A percentile compares a stretch with the other conserved stretches of the same genome.
phyloP scores from a whole-genome alignment of 2,329 filamentous ascomycete genomes.

The Colletotrichum sp. region DNA sequence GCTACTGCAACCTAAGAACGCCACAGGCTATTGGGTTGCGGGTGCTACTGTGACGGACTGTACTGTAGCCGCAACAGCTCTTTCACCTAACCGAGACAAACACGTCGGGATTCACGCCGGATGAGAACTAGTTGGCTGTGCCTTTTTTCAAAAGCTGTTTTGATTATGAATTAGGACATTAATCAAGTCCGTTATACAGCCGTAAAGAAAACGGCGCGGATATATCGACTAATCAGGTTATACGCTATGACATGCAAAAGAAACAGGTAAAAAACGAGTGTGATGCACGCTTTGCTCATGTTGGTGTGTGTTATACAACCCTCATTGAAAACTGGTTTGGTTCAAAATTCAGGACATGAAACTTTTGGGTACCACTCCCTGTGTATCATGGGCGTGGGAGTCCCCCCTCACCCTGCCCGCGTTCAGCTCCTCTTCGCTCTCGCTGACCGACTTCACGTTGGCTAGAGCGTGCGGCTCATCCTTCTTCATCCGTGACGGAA shows the following conservation, averaged over 20 bases:
- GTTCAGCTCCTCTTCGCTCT: constrained; percentile 14
- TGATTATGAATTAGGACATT: background rate
- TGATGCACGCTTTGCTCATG: background rate
- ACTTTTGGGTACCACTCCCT: background rate
- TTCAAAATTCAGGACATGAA: background rate
- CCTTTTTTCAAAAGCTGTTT: background rate
- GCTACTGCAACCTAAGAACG: background rate
- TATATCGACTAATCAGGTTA: background rate
- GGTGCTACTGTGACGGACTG: background rate
- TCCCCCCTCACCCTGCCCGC: background rate
- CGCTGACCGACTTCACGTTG: background rate
- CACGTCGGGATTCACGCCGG: background rate
- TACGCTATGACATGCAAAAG: background rate
- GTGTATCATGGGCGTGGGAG: background rate
- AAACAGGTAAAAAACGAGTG: background rate
- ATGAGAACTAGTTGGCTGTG: background rate
- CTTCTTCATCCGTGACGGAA: background rate
- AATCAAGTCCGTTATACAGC: background rate
- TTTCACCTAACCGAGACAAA: background rate
- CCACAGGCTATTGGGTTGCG: background rate
- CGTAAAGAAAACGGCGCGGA: background rate
- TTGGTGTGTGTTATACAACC: background rate
- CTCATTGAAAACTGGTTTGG: background rate
- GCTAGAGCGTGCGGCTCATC: background rate
- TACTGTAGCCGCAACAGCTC: background rate